A percentile compares a stretch with the other conserved stretches of the same genome.
Evolutionary conservation across 2,329 filamentous ascomycete species (phyloP).

Genomic region (Fusarium floridanum): DNA sequence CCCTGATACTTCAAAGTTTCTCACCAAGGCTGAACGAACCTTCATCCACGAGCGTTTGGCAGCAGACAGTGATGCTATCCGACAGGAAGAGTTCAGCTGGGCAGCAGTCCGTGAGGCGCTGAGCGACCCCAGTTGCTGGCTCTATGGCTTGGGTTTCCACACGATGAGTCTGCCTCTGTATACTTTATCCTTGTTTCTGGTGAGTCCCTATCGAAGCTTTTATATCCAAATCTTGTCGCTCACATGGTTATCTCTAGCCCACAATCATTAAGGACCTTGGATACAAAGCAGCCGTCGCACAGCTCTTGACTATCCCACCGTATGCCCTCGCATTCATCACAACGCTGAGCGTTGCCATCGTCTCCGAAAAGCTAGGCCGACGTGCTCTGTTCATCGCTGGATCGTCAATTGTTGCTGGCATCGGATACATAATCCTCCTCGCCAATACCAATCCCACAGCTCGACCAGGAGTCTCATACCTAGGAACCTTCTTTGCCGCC

Average conservation of each 20-base stretch:
- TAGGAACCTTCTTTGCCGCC: slow-evolving; percentile 72
- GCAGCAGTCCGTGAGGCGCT: slow-evolving; percentile 72
- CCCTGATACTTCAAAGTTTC: slow-evolving; percentile 69
- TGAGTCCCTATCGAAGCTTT: slow-evolving; percentile 45
- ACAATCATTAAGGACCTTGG: slow-evolving; percentile 68
- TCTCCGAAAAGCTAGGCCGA: slow-evolving; percentile 69
- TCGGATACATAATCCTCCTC: slow-evolving; percentile 74
- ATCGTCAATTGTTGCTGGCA: slow-evolving; percentile 66
- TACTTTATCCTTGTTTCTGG: slow-evolving; percentile 67
- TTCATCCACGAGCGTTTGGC: slow-evolving; percentile 74
- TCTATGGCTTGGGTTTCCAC: slow-evolving; percentile 79
- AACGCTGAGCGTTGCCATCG: slow-evolving; percentile 68
- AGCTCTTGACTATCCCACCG: slow-evolving; percentile 73
- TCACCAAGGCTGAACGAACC: slow-evolving; percentile 65
- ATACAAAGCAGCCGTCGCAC: slow-evolving; percentile 65
- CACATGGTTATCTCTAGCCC: slow-evolving; percentile 45
- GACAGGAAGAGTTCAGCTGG: slow-evolving; percentile 78
- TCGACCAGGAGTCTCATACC: slow-evolving; percentile 69
- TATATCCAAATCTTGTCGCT: fast-evolving
- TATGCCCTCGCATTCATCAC: slow-evolving; percentile 73
- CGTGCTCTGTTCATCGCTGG: slow-evolving; percentile 75
- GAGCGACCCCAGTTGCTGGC: slow-evolving; percentile 77
- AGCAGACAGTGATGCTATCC: slow-evolving; percentile 76
- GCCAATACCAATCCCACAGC: slow-evolving; percentile 59
- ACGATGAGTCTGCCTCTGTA: slow-evolving; percentile 76